Evolutionary conservation across 2,329 filamentous ascomycete genomes (phyloP), one percentile per base, ranked within the genome.

Genomic region (Pseudohalonectria lignicola): DNA sequence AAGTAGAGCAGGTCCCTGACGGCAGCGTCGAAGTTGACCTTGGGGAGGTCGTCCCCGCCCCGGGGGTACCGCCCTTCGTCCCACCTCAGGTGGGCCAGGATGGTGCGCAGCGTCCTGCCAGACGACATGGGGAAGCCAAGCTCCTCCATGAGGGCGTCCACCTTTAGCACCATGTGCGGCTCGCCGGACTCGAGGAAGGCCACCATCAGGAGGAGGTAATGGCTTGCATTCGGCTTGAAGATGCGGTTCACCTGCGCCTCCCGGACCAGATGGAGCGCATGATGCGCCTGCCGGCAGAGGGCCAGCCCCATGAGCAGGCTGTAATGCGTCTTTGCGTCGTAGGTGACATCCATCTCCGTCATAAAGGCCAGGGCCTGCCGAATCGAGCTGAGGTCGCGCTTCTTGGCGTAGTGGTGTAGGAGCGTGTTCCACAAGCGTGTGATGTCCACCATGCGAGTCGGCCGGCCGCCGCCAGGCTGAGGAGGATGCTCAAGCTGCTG

Each of bases 371-470:
- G 57, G 6, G 74, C 40, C 4, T 57, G 60, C 47, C 74, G 67
- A 38, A 73, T 61, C 34, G 60, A 59, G n/a, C 52, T 53, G 6
- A 76, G 53, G 37, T 69, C 64, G 39, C 80, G 72, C 6, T 72
- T 68, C 39, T 74, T 62, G 6, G 83, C 84, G 53, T 86, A 71
- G 43, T 81, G 74, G 40, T 71, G 67, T 4, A 95, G 63, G 23
- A 95, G 60, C 38, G 76, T 68, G 52, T 95, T 94, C 84, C 85
- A 95, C 51, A 86, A 74, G 23, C 68, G 63, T 2, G 78, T 78
- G 17, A 25, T 11, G 7, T 33, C 16, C 6, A 20, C 15, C n/a
- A n/a, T n/a, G n/a, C n/a, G n/a, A n/a, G n/a, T n/a, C n/a, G n/a
- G n/a, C n/a, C n/a, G n/a, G n/a, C n/a, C n/a, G n/a, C n/a, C n/a